A percentile compares a stretch with the other conserved stretches of the same genome.
Evolutionary conservation across 2,329 filamentous ascomycete genomes (phyloP).

Genomic region (Pseudocercospora eumusae): DNA sequence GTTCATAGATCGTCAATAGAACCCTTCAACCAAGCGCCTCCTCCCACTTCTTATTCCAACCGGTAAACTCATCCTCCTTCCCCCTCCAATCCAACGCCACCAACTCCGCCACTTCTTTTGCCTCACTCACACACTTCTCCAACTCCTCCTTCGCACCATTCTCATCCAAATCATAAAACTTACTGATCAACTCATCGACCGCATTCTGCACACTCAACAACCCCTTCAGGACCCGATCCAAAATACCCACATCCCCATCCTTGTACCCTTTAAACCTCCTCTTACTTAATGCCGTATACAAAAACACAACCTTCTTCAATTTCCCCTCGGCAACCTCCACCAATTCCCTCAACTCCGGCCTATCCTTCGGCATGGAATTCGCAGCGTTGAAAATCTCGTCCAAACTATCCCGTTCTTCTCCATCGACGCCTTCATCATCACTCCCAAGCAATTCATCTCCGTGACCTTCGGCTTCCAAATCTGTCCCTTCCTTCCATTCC

Average conservation of each 20-base stretch:
- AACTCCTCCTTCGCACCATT: constrained; percentile 61
- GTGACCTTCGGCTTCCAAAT: constrained; percentile 46
- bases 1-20: background rate
- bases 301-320: constrained; percentile 65
- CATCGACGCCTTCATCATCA: constrained; percentile 43
- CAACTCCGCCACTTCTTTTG: constrained; percentile 58
- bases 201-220: constrained; percentile 64
- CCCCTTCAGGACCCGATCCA: constrained; percentile 59
- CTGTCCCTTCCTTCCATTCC: constrained; percentile 74
- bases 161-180: constrained; percentile 70
- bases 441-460: constrained; percentile 40
- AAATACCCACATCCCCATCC: constrained; percentile 32
- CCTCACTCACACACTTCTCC: constrained; percentile 61
- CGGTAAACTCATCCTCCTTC: constrained; percentile 71
- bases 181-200: constrained; percentile 69
- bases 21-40: constrained; percentile 36
- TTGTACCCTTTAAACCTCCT: constrained; percentile 59
- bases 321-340: constrained; percentile 65
- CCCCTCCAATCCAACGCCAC: constrained; percentile 64
- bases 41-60: constrained; percentile 67
- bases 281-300: constrained; percentile 71
- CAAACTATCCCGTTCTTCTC: constrained; percentile 53
- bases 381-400: constrained; percentile 68
- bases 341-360: constrained; percentile 66
- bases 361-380: constrained; percentile 62